Base-by-base conservation (phyloP, 805 yeast genomes). In the Suhomyces tanzawaensis region DNA sequence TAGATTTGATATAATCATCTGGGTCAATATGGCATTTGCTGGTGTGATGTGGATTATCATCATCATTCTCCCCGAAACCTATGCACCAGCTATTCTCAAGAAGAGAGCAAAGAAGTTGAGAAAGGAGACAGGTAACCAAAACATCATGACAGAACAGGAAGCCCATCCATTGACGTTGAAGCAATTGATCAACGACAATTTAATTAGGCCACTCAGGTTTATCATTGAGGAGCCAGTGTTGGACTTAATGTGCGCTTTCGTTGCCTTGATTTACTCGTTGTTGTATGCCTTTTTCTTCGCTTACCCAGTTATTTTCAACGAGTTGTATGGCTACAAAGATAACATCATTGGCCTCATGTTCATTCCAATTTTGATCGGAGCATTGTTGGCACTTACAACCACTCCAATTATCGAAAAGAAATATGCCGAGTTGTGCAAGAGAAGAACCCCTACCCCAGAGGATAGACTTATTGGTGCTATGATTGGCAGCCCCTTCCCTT, bases 251-350 rank as follows among this genome's bases (percentile, higher is more conserved):
- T 87, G 95, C 61, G 76, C 78, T 51, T 89, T 87, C 62, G 91
- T 89, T 44, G 89, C 95, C 47, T 72, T 89, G 58, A 87, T 89
- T 60, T 89, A 89, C 67, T 82, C 96, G n/a, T 71, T 89, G 57
- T 71, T 89, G 36, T 89, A 89, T 55, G 96, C 95, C 9, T 89
- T 89, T 71, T 89, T 89, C 79, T 89, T 88, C 66, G 96, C 97
- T 0, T 89, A 85, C 64, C 97, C 97, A 4, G 95, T 83, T 37
- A 86, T 89, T 36, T 89, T 89, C 60, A 75, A 72, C 39, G 84
- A 81, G 39, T 71, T 88, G 37, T 85, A 89, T 54, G 87, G 81
- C 33, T 88, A 71, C 62, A 72, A 81, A 48, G 95, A 87, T 60
- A 85, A 86, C 51, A 70, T 72, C 36, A 79, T 85, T 48, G 96